phyloP scores from a whole-genome alignment of 371 early-diverging fungal genomes.

The Haplosporangium sp. region DNA sequence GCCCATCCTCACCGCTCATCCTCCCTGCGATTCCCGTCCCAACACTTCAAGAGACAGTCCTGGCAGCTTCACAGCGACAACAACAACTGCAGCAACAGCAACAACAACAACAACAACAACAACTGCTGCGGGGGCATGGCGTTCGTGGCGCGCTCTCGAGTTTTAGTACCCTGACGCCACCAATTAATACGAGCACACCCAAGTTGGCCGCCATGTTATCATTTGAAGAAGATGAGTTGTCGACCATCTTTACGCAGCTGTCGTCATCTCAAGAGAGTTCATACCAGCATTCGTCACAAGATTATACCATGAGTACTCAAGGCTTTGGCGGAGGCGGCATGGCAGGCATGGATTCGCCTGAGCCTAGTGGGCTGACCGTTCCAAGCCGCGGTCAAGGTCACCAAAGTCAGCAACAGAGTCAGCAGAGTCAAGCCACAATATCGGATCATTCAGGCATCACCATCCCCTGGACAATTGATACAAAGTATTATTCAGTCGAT shows the following conservation, averaged over 20 bases:
- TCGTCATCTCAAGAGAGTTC: background rate
- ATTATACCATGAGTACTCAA: conserved; percentile 1
- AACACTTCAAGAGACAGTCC: conserved; percentile 32
- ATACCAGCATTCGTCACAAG: background rate
- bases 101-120: conserved; percentile 4
- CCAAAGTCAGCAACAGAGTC: background rate
- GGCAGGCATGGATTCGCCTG: no score
- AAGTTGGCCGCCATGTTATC: background rate
- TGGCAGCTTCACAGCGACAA: conserved; percentile 1
- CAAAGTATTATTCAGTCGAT: conserved; percentile 79
- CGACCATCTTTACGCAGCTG: background rate
- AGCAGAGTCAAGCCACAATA: conserved; percentile 10
- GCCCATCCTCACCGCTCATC: conserved; percentile 48
- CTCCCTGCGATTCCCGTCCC: conserved; percentile 51
- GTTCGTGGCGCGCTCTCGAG: no score
- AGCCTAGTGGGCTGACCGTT: background rate
- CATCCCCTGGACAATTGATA: conserved; percentile 74
- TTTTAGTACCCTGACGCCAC: conserved; percentile 29
- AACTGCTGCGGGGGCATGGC: background rate
- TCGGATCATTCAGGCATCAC: conserved; percentile 59
- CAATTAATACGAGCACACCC: conserved; percentile 36
- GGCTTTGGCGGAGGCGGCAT: no score
- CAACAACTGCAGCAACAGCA: conserved; percentile 3
- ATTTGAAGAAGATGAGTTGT: background rate
- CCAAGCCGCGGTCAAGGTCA: background rate